These are phyloP conservation scores for Phytopythium chamaehyphon DNA, from an alignment of 352 stramenopile genomes.

Conservation along the genomic window DNA sequence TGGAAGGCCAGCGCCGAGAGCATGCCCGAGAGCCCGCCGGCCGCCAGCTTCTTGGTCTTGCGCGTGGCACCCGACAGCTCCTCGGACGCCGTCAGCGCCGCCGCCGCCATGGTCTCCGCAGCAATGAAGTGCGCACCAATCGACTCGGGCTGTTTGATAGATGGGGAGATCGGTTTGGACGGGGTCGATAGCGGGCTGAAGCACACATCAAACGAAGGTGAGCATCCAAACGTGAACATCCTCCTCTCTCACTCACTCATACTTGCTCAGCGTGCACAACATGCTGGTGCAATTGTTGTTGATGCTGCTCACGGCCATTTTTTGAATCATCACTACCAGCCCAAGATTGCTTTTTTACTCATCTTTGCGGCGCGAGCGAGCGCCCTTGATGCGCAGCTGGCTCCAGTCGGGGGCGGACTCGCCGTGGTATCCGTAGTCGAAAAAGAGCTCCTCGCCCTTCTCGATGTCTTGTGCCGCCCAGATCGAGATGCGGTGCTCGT, in stretches of 20 bases:
- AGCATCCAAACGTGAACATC: no score
- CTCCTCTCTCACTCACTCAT: no score
- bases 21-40: slow-evolving; percentile 69
- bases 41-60: slow-evolving; percentile 73
- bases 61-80: slow-evolving; percentile 23
- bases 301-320: no score
- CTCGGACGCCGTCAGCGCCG: slow-evolving; percentile 19
- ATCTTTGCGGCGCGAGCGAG: slow-evolving; percentile 14
- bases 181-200: no score
- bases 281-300: no score
- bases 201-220: no score
- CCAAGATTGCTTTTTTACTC: no score
- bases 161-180: no score
- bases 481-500: slow-evolving; percentile 89
- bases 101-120: slow-evolving; percentile 10
- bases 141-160: background rate
- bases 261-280: no score
- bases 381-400: slow-evolving; percentile 42
- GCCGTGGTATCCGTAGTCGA: slow-evolving; percentile 65
- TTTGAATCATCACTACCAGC: no score
- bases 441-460: slow-evolving; percentile 70
- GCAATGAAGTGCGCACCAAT: background rate
- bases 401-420: slow-evolving; percentile 63
- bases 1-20: slow-evolving; percentile 83
- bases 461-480: slow-evolving; percentile 89